Evolutionary conservation across 768 basidiomycete species (phyloP), one percentile per base, ranked within the genome.

Genomic region (Tulasnella sp.): DNA sequence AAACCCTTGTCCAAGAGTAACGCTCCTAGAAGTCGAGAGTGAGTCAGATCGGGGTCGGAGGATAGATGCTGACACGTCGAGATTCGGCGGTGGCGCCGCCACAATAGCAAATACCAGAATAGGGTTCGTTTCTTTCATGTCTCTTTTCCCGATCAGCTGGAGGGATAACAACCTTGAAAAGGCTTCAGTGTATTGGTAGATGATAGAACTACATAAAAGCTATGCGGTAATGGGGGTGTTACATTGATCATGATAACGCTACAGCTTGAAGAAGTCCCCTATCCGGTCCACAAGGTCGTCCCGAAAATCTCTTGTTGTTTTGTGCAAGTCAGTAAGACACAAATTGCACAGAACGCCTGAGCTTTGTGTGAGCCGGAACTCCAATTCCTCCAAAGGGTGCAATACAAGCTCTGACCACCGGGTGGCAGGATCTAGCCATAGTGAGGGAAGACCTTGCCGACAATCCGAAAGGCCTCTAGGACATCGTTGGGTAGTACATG

Each of bases 361-460:
- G 27, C 31, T 31, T 68, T 68, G 27, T 9, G 31, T 36, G 8
- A 68, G 31, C 6, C 62, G n/a, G 31, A 68, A 68, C 36, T 19
- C 62, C 34, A 68, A 21, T 18, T 73, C 72, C 39, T 74, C 73
- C n/a, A 74, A 46, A n/a, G 73, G 73, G 21, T 40, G 73, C 19
- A 74, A 46, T 12, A 74, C 3, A n/a, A 74, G 44, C 31, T 38
- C 38, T 39, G 36, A 18, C 73, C 73, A 74, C 73, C 73, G 10
- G 36, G 21, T 36, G 38, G 36, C 34, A 16, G 73, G 73, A 36
- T 74, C 44, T 5, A 36, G 24, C 73, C 73, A 74, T 39, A 46
- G 24, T 6, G 62, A 42, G n/a, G 39, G 44, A 74, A 40, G 73
- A 34, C 73, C 73, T 27, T 46, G 38, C 38, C 27, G 73, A 42